Percentiles rank a stretch among this genome's conserved stretches.
phyloP scores from a whole-genome alignment of 2,329 filamentous ascomycete genomes.

The Penicillium sp. region DNA sequence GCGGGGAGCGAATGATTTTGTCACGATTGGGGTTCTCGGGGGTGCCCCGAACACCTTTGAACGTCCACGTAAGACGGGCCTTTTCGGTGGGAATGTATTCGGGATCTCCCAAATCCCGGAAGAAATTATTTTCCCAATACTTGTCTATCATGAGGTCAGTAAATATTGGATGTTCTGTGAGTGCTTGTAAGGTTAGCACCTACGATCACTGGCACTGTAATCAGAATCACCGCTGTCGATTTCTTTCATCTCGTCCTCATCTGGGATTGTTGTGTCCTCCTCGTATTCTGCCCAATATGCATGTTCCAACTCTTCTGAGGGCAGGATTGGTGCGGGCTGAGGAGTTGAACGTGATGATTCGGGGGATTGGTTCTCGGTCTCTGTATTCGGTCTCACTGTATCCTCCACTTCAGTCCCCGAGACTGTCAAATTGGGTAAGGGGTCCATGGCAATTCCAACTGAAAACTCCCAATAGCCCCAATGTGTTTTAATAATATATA shows the following conservation, averaged over 20 bases:
- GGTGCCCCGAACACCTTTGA: conserved; percentile 60
- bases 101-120: conserved; percentile 56
- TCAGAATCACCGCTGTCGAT: conserved; percentile 52
- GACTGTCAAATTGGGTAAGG: conserved; percentile 3
- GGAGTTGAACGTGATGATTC: conserved; percentile 18
- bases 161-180: not conserved
- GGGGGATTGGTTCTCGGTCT: conserved; percentile 1
- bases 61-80: conserved; percentile 58
- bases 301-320: conserved; percentile 30
- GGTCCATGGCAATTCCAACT: conserved; percentile 8
- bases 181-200: conserved; percentile 16
- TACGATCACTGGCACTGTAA: conserved; percentile 55
- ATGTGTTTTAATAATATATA: not conserved
- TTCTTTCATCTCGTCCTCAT: conserved; percentile 58
- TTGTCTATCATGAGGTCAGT: conserved; percentile 39
- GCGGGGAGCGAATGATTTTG: conserved; percentile 57
- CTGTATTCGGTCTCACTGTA: not conserved
- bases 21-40: conserved; percentile 59
- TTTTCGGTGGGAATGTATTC: conserved; percentile 55
- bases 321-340: conserved; percentile 12
- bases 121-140: conserved; percentile 59
- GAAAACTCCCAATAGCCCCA: not conserved
- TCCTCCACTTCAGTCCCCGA: not conserved
- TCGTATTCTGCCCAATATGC: conserved; percentile 54
- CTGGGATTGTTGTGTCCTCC: conserved; percentile 56